Base-by-base conservation (phyloP, 2,329 filamentous ascomycete species). In the Epichloe festucae region DNA sequence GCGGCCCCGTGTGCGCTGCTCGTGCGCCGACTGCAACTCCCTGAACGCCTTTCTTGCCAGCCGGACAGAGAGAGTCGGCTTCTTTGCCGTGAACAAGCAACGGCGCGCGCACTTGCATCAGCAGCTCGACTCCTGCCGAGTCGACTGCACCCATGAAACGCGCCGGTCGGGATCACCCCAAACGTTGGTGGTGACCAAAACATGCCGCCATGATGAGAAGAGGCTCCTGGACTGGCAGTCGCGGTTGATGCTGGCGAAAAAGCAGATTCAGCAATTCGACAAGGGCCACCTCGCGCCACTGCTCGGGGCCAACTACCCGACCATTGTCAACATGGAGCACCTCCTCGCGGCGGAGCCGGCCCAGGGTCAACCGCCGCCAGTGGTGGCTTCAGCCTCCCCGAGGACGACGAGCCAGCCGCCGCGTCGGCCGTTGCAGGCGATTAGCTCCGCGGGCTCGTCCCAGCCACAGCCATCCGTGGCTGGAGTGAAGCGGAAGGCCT, bases 31-130 rank as follows among this genome's bases (percentile, higher is more conserved):
- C 46, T 68, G 65, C 50, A 4, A 2, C 1, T 0, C 4, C 0
- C 52, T 68, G 6, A 63, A 62, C 47, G 5, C 1, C 0, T 67
- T 67, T 53, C 62, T 68, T 12, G 19, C 23, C 5, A 36, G n/a
- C 17, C 19, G 10, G 17, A 34, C 49, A n/a, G 15, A 19, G 40
- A 31, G 19, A 6, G 49, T 50, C 34, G 48, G 41, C 17, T 5
- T 11, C 38, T 45, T 45, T 21, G 15, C 48, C 14, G 27, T 45
- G 8, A 38, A 4, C n/a, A 38, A 45, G 15, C 8, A 38, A 3
- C 8, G 42, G 54, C 59, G 63, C 3, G 23, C 17, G 1, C 62
- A 66, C 48, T 12, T 66, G 1, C 57, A 61, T 7, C 10, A 44
- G 4, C 4, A 49, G 11, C 54, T 65, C 3, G 53, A 60, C 14